Conservation (phyloP, 2,329 filamentous ascomycete genomes). For the Cladosporium phlei region DNA sequence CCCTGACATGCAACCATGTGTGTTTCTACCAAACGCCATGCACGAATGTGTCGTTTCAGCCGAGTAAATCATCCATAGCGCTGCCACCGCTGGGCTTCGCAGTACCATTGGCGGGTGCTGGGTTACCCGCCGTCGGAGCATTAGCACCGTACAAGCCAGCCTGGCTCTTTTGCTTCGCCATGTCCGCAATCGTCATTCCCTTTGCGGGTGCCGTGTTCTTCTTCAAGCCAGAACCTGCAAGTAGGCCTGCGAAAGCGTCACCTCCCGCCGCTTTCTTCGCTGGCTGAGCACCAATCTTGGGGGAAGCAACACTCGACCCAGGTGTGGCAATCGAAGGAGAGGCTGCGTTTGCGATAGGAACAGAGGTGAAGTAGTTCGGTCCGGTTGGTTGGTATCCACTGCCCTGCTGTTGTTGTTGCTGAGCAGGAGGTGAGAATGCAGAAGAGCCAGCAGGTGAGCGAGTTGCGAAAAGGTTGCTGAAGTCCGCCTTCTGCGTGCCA, state of each 20-base stretch:
- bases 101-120: slow-evolving; percentile 13
- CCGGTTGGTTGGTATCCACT: slow-evolving; percentile 68
- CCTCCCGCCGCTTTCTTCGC: slow-evolving; percentile 52
- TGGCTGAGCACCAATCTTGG: slow-evolving; percentile 35
- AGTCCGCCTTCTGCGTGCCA: slow-evolving; percentile 66
- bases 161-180: slow-evolving; percentile 96
- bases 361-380: slow-evolving; percentile 93
- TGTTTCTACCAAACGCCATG: neutral
- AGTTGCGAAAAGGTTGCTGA: slow-evolving; percentile 75
- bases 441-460: slow-evolving; percentile 33
- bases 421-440: slow-evolving; percentile 36
- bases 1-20: too few relatives aligned
- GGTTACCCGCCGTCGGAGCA: slow-evolving; percentile 20
- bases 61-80: slow-evolving; percentile 42
- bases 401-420: slow-evolving; percentile 43
- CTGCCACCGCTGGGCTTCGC: slow-evolving; percentile 28
- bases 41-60: slow-evolving; percentile 24
- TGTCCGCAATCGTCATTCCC: slow-evolving; percentile 79
- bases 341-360: slow-evolving; percentile 43
- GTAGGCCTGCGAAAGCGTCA: slow-evolving; percentile 86
- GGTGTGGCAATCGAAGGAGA: slow-evolving; percentile 36
- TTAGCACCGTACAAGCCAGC: slow-evolving; percentile 89
- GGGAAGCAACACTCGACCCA: slow-evolving; percentile 34
- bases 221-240: slow-evolving; percentile 56
- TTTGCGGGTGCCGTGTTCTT: slow-evolving; percentile 53